Conservation (phyloP, 2,329 filamentous ascomycete genomes). For the Fusarium dlaminii region DNA sequence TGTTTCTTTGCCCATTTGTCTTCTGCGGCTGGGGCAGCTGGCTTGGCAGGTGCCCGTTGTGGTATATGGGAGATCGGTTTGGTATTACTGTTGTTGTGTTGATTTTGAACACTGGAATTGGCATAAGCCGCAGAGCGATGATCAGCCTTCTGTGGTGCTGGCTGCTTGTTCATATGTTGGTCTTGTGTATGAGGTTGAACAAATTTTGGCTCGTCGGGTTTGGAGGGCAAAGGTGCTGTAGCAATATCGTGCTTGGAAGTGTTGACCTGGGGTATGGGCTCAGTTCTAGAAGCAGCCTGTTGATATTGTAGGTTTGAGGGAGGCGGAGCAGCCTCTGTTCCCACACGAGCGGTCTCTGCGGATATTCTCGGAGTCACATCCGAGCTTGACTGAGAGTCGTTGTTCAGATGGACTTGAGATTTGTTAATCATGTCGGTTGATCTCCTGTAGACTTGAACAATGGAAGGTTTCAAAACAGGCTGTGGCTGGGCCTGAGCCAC, state of each 20-base stretch:
- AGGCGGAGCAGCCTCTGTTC: background rate
- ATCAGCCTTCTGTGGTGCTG: background rate
- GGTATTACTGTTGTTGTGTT: background rate
- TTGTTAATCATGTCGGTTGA: constrained; percentile 34
- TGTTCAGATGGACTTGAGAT: constrained; percentile 11
- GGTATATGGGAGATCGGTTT: background rate
- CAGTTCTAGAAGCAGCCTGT: background rate
- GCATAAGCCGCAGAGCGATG: background rate
- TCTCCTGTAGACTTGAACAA: constrained; percentile 37
- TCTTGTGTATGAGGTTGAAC: background rate
- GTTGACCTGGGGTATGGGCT: background rate
- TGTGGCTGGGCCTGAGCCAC: constrained; percentile 40
- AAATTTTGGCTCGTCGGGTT: background rate
- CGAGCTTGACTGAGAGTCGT: constrained; percentile 3
- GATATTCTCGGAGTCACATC: constrained; percentile 21
- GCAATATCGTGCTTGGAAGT: background rate
- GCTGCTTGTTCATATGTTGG: background rate
- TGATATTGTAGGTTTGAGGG: constrained; percentile 5
- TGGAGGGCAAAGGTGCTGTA: constrained; percentile 17
- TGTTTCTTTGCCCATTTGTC: constrained; percentile 42
- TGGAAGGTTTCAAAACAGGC: constrained; percentile 38
- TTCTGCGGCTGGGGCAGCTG: constrained; percentile 4
- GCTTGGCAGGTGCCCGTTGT: background rate
- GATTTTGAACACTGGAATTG: background rate
- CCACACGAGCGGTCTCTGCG: background rate